phyloP scores from a whole-genome alignment of 2,329 filamentous ascomycete genomes.

The Pyrenophora teres region DNA sequence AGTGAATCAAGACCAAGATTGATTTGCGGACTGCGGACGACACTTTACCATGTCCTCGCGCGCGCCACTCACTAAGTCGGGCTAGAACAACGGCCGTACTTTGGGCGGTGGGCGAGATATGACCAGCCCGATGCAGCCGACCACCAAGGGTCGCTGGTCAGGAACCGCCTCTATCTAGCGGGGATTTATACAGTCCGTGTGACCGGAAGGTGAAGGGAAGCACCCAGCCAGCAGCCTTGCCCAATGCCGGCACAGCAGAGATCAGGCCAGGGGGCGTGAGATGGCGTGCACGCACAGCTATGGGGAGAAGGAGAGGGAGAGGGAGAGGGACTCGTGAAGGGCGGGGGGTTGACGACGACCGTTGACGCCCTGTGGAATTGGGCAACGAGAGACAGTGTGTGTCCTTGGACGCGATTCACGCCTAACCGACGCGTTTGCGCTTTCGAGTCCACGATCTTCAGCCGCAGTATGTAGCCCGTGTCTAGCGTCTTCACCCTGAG shows the following conservation, averaged over 20 bases:
- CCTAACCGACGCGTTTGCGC: not conserved
- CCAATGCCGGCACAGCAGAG: too few species aligned
- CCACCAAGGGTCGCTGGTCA: not conserved
- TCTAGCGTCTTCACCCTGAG: not conserved
- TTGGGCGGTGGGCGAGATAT: not conserved
- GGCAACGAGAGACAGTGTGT: not conserved
- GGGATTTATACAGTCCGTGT: too few species aligned
- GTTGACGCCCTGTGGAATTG: too few species aligned
- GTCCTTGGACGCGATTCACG: not conserved
- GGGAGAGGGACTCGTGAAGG: too few species aligned
- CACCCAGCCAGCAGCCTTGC: too few species aligned
- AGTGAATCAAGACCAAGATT: slow-evolving; percentile 1
- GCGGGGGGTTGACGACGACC: too few species aligned
- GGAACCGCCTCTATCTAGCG: not conserved
- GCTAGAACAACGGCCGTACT: slow-evolving; percentile 1
- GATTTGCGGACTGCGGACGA: slow-evolving; percentile 14
- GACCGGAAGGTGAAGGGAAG: too few species aligned
- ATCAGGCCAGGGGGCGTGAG: too few species aligned
- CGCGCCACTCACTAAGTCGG: slow-evolving; percentile 3
- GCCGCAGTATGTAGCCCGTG: not conserved
- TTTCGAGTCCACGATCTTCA: not conserved
- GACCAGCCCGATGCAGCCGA: not conserved
- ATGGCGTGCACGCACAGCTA: not conserved
- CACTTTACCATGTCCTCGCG: slow-evolving; percentile 2
- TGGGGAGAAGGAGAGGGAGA: too few species aligned